Evolutionary conservation across 106 monocot species (phyloP).

Genomic region (Vanilla planifolia): DNA sequence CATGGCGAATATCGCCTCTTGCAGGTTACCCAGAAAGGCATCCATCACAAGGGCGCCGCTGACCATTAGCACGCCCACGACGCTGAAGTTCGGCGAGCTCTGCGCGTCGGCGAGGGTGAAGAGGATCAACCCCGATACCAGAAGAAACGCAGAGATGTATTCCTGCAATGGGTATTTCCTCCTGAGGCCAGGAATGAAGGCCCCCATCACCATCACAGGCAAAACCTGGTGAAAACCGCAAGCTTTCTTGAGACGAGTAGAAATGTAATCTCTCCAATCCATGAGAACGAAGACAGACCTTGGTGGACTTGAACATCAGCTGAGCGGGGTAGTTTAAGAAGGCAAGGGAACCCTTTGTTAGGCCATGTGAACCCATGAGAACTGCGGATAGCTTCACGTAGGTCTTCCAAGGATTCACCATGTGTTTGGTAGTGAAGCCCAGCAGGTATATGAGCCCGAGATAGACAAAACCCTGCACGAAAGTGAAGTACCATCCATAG

Average conservation of each 20-base stretch:
- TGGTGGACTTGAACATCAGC: constrained; percentile 97
- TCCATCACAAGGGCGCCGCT: constrained; percentile 82
- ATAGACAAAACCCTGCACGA: constrained; percentile 89
- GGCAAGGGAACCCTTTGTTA: constrained; percentile 88
- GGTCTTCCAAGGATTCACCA: constrained; percentile 92
- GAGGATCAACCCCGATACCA: constrained; percentile 78
- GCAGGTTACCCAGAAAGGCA: constrained; percentile 83
- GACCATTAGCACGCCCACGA: constrained; percentile 81
- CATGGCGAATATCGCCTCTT: constrained; percentile 88
- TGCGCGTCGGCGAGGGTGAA: constrained; percentile 89
- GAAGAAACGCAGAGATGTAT: constrained; percentile 73
- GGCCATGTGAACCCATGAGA: constrained; percentile 89
- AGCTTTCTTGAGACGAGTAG: no score
- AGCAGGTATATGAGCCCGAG: constrained; percentile 60
- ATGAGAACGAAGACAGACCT: constrained; percentile 28
- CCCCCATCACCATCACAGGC: constrained; percentile 96
- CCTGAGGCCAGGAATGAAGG: constrained; percentile 85
- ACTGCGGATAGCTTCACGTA: constrained; percentile 82
- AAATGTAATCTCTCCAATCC: no score
- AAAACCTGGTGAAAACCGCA: constrained; percentile 40
- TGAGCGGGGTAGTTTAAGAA: constrained; percentile 97
- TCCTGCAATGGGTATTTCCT: constrained; percentile 82
- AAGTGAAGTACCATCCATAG: constrained; percentile 98
- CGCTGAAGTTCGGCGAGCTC: constrained; percentile 82
- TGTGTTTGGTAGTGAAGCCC: constrained; percentile 76